Evolutionary conservation across 129 eudicot species (phyloP).

Genomic region (Pseudognaphalium luteoalbum): DNA sequence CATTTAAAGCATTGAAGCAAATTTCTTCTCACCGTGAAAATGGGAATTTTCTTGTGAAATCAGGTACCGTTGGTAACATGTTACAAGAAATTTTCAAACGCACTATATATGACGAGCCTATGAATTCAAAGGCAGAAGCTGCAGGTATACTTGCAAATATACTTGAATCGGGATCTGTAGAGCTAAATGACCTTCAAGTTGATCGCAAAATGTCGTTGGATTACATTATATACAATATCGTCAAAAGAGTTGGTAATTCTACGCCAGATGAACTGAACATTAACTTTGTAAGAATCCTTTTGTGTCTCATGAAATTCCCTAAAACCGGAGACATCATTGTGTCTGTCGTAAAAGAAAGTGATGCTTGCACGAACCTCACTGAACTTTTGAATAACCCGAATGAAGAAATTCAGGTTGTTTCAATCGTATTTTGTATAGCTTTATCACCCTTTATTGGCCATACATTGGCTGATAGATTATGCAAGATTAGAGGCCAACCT

Average conservation of each 20-base stretch:
- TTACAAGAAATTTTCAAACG: constrained; percentile 53
- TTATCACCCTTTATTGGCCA: constrained; percentile 62
- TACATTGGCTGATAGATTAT: constrained; percentile 50
- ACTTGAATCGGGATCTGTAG: constrained; percentile 54
- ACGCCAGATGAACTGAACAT: constrained; percentile 58
- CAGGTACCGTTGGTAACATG: constrained; percentile 51
- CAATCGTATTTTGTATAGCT: constrained; percentile 45
- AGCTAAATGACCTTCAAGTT: constrained; percentile 46
- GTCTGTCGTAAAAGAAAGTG: constrained; percentile 51
- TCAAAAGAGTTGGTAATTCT: constrained; percentile 45
- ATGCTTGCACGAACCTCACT: constrained; percentile 47
- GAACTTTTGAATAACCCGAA: constrained; percentile 55
- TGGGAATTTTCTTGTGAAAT: constrained; percentile 50
- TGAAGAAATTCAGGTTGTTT: constrained; percentile 51
- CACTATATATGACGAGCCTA: constrained; percentile 43
- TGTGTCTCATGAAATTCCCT: constrained; percentile 46
- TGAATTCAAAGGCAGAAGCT: constrained; percentile 55
- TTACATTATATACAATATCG: constrained; percentile 51
- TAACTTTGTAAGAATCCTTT: constrained; percentile 56
- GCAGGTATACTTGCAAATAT: constrained; percentile 64
- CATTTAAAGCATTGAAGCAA: constrained; percentile 59
- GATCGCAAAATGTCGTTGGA: constrained; percentile 51
- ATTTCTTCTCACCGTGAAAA: constrained; percentile 53
- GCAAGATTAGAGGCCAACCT: constrained; percentile 69
- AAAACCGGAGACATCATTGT: constrained; percentile 43